Conservation (phyloP, 345 rosid genomes). For the Streptanthus diversifolius region DNA sequence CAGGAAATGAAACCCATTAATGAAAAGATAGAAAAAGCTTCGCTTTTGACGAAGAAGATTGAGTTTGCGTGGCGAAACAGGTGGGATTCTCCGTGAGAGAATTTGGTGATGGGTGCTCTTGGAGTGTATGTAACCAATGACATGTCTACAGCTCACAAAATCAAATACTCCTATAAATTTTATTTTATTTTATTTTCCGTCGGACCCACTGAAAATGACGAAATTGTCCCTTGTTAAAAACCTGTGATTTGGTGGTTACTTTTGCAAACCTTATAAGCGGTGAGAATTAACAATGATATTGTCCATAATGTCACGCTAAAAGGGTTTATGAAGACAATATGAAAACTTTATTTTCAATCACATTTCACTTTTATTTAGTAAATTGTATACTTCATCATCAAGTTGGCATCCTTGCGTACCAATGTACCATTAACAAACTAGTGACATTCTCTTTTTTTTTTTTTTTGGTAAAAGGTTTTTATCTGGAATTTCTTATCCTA, state of each 20-base stretch:
- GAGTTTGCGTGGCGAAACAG: neutral
- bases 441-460: neutral
- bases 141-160: neutral
- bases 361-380: too few species aligned
- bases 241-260: neutral
- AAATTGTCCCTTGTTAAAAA: neutral
- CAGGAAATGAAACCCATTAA: constrained; percentile 48
- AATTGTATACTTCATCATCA: too few species aligned
- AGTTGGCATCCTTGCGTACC: too few species aligned
- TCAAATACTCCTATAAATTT: too few species aligned
- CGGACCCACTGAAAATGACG: too few species aligned
- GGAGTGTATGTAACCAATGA: constrained; percentile 19
- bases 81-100: neutral
- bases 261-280: too few species aligned
- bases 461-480: neutral
- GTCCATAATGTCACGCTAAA: neutral
- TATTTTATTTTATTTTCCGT: too few species aligned
- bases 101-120: constrained; percentile 17
- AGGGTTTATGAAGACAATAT: neutral
- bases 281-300: too few species aligned
- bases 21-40: neutral
- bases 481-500: neutral
- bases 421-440: too few species aligned
- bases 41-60: constrained; percentile 13
- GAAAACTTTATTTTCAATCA: neutral